A percentile compares a stretch with the other conserved stretches of the same genome.
Evolutionary conservation across 2,329 filamentous ascomycete genomes (phyloP).

Genomic region (Pseudogymnoascus sp.): DNA sequence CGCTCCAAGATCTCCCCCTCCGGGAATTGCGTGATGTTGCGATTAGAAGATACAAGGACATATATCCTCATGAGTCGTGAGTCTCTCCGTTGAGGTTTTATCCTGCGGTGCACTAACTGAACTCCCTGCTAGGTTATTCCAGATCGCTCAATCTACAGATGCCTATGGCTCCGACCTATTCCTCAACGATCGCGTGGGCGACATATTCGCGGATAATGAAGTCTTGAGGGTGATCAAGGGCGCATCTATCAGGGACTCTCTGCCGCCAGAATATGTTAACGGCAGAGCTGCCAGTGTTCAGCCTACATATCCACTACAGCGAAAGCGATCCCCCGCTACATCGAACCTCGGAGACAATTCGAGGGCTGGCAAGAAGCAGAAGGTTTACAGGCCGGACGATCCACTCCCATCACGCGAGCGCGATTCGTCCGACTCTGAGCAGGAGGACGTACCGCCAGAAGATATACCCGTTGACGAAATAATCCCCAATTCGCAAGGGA

Average conservation of each 20-base stretch:
- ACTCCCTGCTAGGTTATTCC: constrained; percentile 1
- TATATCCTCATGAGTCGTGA: constrained; percentile 13
- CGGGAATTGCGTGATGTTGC: constrained; percentile 7
- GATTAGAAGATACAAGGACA: constrained; percentile 11
- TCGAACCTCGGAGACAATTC: constrained; percentile 4
- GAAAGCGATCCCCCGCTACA: constrained; percentile 8
- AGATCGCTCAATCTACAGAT: constrained; percentile 11
- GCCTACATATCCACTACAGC: neutral
- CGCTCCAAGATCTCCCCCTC: neutral
- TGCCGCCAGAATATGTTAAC: constrained; percentile 5
- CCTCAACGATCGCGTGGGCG: constrained; percentile 11
- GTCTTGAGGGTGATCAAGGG: constrained; percentile 11
- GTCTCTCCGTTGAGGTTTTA: neutral
- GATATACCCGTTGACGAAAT: neutral
- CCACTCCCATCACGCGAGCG: constrained; percentile 2
- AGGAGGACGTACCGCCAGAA: neutral
- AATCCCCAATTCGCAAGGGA: neutral
- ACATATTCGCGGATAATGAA: constrained; percentile 13
- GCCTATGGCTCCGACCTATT: constrained; percentile 8
- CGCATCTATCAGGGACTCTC: constrained; percentile 10
- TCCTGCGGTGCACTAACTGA: neutral
- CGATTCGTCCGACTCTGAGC: neutral
- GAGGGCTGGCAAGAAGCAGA: constrained; percentile 7
- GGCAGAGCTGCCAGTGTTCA: constrained; percentile 1
- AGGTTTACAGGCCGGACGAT: constrained; percentile 1